phyloP scores from a whole-genome alignment of 2,329 filamentous ascomycete species.

The Curvularia verruculosa region DNA sequence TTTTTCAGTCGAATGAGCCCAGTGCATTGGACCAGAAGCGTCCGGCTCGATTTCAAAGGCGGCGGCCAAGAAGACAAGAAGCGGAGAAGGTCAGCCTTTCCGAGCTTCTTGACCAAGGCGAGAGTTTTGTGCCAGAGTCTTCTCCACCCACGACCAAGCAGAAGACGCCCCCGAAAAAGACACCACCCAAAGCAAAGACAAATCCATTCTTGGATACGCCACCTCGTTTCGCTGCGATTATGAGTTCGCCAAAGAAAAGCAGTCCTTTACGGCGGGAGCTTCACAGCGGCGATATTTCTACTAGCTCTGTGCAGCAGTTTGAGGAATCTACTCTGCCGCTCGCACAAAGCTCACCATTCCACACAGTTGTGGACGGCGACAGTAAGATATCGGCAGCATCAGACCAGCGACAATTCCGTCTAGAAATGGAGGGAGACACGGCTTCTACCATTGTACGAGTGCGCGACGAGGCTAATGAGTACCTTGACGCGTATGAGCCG shows the following conservation, averaged over 20 bases:
- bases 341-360: constrained; percentile 44
- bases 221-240: constrained; percentile 34
- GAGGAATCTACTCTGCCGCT: constrained; percentile 40
- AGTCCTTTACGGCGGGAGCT: constrained; percentile 45
- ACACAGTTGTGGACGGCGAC: constrained; percentile 36
- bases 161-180: constrained; percentile 19
- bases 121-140: constrained; percentile 42
- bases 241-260: constrained; percentile 40
- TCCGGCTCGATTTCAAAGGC: constrained; percentile 22
- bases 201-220: constrained; percentile 44
- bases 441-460: constrained; percentile 38
- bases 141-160: constrained; percentile 32
- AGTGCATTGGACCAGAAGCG: constrained; percentile 33
- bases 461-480: constrained; percentile 43
- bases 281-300: constrained; percentile 34
- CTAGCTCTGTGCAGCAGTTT: constrained; percentile 24
- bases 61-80: constrained; percentile 29
- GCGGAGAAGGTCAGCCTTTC: constrained; percentile 41
- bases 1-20: constrained; percentile 45
- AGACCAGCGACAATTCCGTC: constrained; percentile 39
- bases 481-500: constrained; percentile 42
- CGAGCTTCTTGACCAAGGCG: constrained; percentile 38
- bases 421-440: constrained; percentile 39
- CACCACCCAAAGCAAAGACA: constrained; percentile 7
- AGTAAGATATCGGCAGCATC: constrained; percentile 36